A percentile compares a stretch with the other conserved stretches of the same genome.
phyloP scores from a whole-genome alignment of 345 rosid species.

The Microthlaspi erraticum region DNA sequence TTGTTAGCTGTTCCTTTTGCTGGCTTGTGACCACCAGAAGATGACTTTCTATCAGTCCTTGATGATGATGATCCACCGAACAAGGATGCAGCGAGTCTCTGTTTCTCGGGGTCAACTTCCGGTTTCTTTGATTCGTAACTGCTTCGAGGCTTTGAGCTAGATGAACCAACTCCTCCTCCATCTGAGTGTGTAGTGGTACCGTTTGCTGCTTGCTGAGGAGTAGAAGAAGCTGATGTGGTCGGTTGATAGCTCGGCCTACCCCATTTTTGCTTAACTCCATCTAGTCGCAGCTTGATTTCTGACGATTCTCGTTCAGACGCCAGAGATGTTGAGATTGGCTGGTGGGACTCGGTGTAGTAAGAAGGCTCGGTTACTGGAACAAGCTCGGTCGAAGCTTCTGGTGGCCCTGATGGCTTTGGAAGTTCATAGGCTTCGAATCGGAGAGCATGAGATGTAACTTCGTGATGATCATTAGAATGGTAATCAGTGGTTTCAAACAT shows the following conservation, averaged over 20 bases:
- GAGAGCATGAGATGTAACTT: constrained; percentile 71
- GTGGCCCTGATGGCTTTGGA: constrained; percentile 65
- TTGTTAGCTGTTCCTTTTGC: constrained; percentile 54
- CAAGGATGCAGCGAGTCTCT: constrained; percentile 97
- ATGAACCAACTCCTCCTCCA: constrained; percentile 44
- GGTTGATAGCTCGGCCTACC: constrained; percentile 71
- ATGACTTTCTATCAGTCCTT: constrained; percentile 65
- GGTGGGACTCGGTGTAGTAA: constrained; percentile 61
- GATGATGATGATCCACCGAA: constrained; percentile 74
- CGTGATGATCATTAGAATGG: constrained; percentile 67
- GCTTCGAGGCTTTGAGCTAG: constrained; percentile 57
- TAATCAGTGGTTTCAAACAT: constrained; percentile 54
- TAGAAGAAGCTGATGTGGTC: constrained; percentile 56
- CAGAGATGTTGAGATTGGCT: constrained; percentile 50
- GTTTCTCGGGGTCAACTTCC: constrained; percentile 80
- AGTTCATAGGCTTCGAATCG: constrained; percentile 96
- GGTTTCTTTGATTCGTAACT: constrained; percentile 65
- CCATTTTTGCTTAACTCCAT: constrained; percentile 98
- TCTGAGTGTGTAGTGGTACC: constrained; percentile 55
- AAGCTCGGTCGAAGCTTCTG: constrained; percentile 65
- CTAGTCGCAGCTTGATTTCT: constrained; percentile 82
- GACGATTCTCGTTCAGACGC: constrained; percentile 60
- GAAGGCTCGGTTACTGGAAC: constrained; percentile 74
- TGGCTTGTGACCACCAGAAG: constrained; percentile 59
- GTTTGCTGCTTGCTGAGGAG: constrained; percentile 54